Evolutionary conservation across 2,329 filamentous ascomycete genomes (phyloP).

Genomic region (Epichloe coenophiala): DNA sequence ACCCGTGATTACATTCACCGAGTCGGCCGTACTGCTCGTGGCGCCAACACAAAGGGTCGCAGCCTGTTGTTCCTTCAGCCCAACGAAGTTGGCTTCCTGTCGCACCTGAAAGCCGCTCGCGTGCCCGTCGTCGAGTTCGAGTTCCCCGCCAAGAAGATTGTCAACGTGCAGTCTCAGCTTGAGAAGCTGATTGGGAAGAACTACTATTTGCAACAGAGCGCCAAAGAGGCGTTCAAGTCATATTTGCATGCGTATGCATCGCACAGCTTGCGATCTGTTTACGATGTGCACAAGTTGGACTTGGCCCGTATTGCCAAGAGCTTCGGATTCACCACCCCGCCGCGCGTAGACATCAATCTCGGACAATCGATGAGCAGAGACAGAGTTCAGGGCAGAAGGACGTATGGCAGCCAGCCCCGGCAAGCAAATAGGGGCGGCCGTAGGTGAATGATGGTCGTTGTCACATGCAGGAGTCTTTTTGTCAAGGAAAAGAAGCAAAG

Average conservation of each 20-base stretch:
- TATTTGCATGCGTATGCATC: constrained; percentile 94
- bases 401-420: constrained; percentile 67
- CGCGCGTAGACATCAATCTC: constrained; percentile 71
- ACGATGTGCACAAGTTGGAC: constrained; percentile 75
- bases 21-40: constrained; percentile 86
- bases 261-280: constrained; percentile 43
- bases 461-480: neutral
- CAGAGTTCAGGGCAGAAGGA: constrained; percentile 49
- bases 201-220: constrained; percentile 88
- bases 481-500: neutral
- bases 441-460: neutral
- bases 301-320: constrained; percentile 71
- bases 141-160: constrained; percentile 81
- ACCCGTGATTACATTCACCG: constrained; percentile 88
- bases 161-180: constrained; percentile 80
- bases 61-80: constrained; percentile 91
- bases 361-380: constrained; percentile 63
- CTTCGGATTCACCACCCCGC: constrained; percentile 68
- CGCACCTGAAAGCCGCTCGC: constrained; percentile 77
- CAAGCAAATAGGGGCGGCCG: constrained; percentile 28
- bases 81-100: constrained; percentile 81
- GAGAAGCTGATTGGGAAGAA: constrained; percentile 92
- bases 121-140: constrained; percentile 95
- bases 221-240: constrained; percentile 66
- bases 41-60: constrained; percentile 68